Evolutionary conservation across 257 asterid genomes (phyloP).

Genomic region (Thymus quinquecostatus): DNA sequence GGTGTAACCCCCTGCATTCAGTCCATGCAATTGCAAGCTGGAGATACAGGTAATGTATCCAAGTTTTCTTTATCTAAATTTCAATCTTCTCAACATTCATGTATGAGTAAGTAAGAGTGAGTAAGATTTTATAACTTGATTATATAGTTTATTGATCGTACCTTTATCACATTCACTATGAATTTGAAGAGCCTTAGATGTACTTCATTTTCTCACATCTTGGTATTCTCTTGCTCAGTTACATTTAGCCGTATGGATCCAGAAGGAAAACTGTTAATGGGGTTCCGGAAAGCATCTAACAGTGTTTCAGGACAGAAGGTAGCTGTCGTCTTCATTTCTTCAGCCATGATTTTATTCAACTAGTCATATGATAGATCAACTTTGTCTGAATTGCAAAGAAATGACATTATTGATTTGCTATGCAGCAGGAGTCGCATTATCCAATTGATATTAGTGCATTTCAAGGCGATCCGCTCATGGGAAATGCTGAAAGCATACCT

Average conservation of each 20-base stretch:
- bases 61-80: conserved; percentile 6
- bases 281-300: conserved; percentile 86
- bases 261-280: conserved; percentile 93
- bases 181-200: not conserved
- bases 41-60: conserved; percentile 79
- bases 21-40: conserved; percentile 97
- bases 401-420: conserved; percentile 23
- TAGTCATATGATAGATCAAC: not conserved
- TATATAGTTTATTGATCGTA: not conserved
- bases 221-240: conserved; percentile 54
- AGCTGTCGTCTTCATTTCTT: conserved; percentile 23
- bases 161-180: not conserved
- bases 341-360: not conserved
- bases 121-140: not conserved
- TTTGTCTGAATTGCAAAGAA: conserved; percentile 10
- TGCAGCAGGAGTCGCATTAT: conserved; percentile 65
- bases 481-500: conserved; percentile 64
- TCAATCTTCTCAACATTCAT: not conserved
- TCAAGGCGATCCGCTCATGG: conserved; percentile 65
- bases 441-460: conserved; percentile 48
- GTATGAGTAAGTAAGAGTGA: too few relatives aligned
- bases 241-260: conserved; percentile 99
- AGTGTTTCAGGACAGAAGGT: conserved; percentile 58
- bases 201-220: conserved; percentile 21
- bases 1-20: conserved; percentile 98